Conservation (phyloP, 2,329 filamentous ascomycete species). For the Pseudogymnoascus sp. region DNA sequence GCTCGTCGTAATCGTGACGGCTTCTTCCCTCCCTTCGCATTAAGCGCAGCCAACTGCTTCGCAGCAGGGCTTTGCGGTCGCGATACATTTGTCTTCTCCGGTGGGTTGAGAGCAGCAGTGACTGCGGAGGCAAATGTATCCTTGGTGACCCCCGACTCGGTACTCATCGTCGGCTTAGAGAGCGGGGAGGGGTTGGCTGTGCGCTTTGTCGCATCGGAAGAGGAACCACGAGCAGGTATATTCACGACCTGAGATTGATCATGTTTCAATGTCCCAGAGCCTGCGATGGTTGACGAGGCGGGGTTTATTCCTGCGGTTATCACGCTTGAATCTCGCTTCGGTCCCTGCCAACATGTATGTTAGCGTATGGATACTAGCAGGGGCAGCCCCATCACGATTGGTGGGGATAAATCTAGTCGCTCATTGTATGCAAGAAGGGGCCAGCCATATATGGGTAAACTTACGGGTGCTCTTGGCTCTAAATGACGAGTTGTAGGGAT, state of each 20-base stretch:
- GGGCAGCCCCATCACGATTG: slow-evolving; percentile 10
- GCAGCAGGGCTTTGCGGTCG: slow-evolving; percentile 51
- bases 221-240: slow-evolving; percentile 52
- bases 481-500: neutral
- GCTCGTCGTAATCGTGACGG: slow-evolving; percentile 77
- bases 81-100: slow-evolving; percentile 17
- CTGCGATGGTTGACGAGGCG: slow-evolving; percentile 33
- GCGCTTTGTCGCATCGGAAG: slow-evolving; percentile 55
- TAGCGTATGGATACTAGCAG: slow-evolving; percentile 8
- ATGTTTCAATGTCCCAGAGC: slow-evolving; percentile 38
- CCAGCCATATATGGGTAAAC: slow-evolving; percentile 29
- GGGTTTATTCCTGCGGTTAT: slow-evolving; percentile 30
- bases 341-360: slow-evolving; percentile 38
- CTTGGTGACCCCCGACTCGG: slow-evolving; percentile 39
- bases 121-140: slow-evolving; percentile 33
- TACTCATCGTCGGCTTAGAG: slow-evolving; percentile 60
- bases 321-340: slow-evolving; percentile 47
- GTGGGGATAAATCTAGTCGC: slow-evolving; percentile 9
- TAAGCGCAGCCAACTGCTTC: slow-evolving; percentile 78
- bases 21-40: slow-evolving; percentile 69
- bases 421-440: slow-evolving; percentile 2
- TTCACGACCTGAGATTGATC: slow-evolving; percentile 48
- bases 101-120: slow-evolving; percentile 27
- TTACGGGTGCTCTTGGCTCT: slow-evolving; percentile 46
- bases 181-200: slow-evolving; percentile 61